Conservation (phyloP, 352 stramenopile genomes). For the Phytophthora capsici region DNA sequence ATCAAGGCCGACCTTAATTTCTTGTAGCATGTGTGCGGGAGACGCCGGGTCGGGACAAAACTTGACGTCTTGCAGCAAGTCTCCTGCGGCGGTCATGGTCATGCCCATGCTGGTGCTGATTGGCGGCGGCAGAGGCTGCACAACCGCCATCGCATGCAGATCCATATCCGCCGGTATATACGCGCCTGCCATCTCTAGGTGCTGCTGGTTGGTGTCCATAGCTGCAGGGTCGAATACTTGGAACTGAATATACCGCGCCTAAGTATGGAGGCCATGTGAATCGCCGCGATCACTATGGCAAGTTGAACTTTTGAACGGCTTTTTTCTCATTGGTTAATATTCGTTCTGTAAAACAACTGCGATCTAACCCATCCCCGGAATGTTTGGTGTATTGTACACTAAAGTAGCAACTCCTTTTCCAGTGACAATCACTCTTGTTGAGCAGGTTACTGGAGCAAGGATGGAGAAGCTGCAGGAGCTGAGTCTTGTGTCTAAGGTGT, state of each 20-base stretch:
- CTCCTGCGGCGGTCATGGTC: conserved; percentile 27
- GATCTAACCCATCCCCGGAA: conserved; percentile 25
- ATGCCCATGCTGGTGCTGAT: conserved; percentile 23
- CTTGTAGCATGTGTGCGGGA: conserved; percentile 24
- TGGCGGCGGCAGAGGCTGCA: conserved; percentile 24
- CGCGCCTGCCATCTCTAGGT: conserved; percentile 15
- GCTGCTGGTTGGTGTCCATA: conserved; percentile 35
- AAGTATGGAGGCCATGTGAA: conserved; percentile 24
- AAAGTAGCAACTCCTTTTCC: conserved; percentile 1
- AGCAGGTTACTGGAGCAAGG: conserved; percentile 8
- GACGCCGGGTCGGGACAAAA: conserved; percentile 27
- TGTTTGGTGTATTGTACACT: conserved; percentile 6
- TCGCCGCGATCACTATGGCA: conserved; percentile 39
- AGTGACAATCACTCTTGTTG: conserved; percentile 20
- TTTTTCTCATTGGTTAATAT: conserved; percentile 13
- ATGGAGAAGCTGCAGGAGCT: conserved; percentile 92
- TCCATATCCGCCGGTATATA: conserved; percentile 29
- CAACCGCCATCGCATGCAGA: conserved; percentile 19
- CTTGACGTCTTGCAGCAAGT: conserved; percentile 14
- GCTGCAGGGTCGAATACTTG: conserved; percentile 12
- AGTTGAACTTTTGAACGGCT: conserved; percentile 36
- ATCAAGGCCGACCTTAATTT: conserved; percentile 17
- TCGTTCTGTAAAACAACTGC: conserved; percentile 6
- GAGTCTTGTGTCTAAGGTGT: conserved; percentile 90
- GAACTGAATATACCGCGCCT: conserved; percentile 15